Evolutionary conservation across 2,329 filamentous ascomycete genomes (phyloP), one percentile per base, ranked within the genome.

Genomic region (Sporothrix brasiliensis): DNA sequence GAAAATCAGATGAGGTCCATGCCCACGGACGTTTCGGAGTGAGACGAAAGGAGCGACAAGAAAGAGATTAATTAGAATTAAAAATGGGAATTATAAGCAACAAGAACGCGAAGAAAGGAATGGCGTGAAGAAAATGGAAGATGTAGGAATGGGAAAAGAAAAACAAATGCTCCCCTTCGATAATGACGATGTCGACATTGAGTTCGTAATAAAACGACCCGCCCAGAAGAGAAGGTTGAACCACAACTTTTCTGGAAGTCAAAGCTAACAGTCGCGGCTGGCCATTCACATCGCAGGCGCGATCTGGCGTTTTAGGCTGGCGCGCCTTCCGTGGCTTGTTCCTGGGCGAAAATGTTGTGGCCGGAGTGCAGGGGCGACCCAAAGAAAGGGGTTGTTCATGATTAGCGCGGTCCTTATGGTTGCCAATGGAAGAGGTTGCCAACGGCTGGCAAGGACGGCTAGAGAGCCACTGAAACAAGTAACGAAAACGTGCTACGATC

Each of bases 241-340:
- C 47, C 47, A 19, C 41, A 4, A 41, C 19, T 41, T 54, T 52
- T 66, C 52, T 61, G 44, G 13, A 50, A 47, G 58, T 47, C 41
- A 44, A 44, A 47, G 58, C 39, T 47, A 16, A 14, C 54, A 63
- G 58, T 47, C 58, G 39, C 58, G 21, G 34, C 68, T 69, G 58
- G 68, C 68, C 68, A 69, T 65, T 69, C 68, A 65, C 50, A 61
- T 69, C 67, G 47, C 44, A 61, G 54, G 44, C 67, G 67, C 67
- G 67, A 69, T 69, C 56, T 53, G 67, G 54, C 67, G 54, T 54
- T 49, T 50, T 66, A 21, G 63, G 30, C 16, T 19, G 34, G 58
- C 58, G 58, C 39, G 58, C 41, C 58, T 63, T 5, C 41, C 2
- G 41, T 16, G 5, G 39, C 24, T 24, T 61, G 58, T 47, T 61